A percentile compares a stretch with the other conserved stretches of the same genome.
phyloP scores from a whole-genome alignment of 495 filamentous ascomycete species.

The Paragyromitra xinjiangensis region DNA sequence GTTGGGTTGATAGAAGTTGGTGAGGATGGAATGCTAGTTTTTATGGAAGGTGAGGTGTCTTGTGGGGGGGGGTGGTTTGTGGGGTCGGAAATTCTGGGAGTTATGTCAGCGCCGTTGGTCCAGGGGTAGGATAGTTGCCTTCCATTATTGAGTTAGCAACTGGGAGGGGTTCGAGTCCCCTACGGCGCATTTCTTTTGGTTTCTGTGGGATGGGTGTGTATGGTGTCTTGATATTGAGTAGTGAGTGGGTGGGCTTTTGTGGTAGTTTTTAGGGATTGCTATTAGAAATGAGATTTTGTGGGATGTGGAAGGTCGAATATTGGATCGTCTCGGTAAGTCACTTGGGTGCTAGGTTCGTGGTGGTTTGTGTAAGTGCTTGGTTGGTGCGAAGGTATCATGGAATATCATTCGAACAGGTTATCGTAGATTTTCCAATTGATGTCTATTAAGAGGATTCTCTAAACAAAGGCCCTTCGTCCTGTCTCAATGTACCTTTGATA shows the following conservation, averaged over 20 bases:
- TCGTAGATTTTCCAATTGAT: not conserved
- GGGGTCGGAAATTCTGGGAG: no score
- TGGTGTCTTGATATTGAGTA: no score
- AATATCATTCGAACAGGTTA: not conserved
- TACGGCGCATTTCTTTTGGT: slow-evolving; percentile 39
- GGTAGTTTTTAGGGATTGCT: not conserved
- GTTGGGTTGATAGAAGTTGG: not conserved
- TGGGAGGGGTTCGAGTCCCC: slow-evolving; percentile 51
- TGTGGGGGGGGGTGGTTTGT: not conserved
- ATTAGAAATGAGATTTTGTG: not conserved
- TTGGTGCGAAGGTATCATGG: not conserved
- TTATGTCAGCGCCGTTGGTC: slow-evolving; percentile 37
- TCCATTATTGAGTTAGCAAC: slow-evolving; percentile 41
- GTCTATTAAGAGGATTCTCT: no score
- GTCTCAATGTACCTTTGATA: no score
- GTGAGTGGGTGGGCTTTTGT: no score
- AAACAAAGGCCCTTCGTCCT: no score
- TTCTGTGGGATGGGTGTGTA: not conserved
- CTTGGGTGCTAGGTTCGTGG: not conserved
- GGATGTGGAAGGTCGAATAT: not conserved
- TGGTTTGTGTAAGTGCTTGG: no score
- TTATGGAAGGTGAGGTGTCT: not conserved
- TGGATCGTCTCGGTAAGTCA: not conserved
- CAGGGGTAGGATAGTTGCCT: slow-evolving; percentile 51
- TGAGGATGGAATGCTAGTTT: no score